Evolutionary conservation across 75 land plant genomes (phyloP).

Genomic region (Ceratopteris richardii): DNA sequence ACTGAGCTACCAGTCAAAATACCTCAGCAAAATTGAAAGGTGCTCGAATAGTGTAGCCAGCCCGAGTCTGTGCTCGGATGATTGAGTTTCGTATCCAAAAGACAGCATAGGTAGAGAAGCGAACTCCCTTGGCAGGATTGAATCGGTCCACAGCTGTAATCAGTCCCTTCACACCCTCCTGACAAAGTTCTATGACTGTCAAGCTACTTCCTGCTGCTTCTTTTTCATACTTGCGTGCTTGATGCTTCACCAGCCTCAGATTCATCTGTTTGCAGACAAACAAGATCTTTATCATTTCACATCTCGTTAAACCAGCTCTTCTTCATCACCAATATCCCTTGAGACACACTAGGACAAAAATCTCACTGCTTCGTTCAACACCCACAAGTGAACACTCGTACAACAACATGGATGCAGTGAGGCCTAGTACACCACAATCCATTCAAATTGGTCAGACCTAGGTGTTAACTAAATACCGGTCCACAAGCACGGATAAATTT

Average conservation of each 20-base stretch:
- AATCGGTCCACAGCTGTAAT: constrained; percentile 86
- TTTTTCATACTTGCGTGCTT: constrained; percentile 75
- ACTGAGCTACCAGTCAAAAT: too few relatives aligned
- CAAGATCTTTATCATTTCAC: not conserved
- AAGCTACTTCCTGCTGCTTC: constrained; percentile 37
- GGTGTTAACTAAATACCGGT: too few relatives aligned
- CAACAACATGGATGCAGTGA: too few relatives aligned
- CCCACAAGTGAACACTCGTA: too few relatives aligned
- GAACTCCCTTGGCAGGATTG: constrained; percentile 62
- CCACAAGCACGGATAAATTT: too few relatives aligned
- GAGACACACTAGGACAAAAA: too few relatives aligned
- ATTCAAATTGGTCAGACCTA: too few relatives aligned
- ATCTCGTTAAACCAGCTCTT: too few relatives aligned
- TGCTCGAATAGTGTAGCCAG: constrained; percentile 46
- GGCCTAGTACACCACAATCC: too few relatives aligned
- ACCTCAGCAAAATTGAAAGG: constrained; percentile 32
- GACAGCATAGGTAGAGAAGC: constrained; percentile 89
- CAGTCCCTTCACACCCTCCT: constrained; percentile 81
- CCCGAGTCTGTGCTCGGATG: constrained; percentile 59
- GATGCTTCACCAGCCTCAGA: constrained; percentile 68
- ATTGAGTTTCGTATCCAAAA: constrained; percentile 92
- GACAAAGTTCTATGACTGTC: constrained; percentile 69
- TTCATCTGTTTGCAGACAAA: constrained; percentile 61
- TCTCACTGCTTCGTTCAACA: too few relatives aligned
- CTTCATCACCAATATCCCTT: too few relatives aligned